A percentile compares a stretch with the other conserved stretches of the same genome.
Evolutionary conservation across 371 early-diverging fungal species (phyloP).

Genomic region (Actinomortierella wolfii): DNA sequence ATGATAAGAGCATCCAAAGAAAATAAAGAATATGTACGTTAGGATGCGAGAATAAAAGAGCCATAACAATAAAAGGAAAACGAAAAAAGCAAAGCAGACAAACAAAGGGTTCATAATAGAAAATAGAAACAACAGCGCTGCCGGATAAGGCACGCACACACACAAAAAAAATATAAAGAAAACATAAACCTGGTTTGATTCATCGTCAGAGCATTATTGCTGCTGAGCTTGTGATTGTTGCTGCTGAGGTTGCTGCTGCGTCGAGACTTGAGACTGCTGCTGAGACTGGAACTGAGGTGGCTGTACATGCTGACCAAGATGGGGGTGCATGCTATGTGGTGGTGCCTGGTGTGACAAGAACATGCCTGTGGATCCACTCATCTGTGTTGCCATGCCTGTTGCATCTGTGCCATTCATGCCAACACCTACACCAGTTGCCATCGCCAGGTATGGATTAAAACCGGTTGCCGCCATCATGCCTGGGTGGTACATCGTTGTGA

Average conservation of each 20-base stretch:
- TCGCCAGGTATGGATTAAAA: conserved; percentile 30
- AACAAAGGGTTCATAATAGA: background rate
- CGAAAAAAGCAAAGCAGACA: background rate
- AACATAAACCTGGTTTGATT: no score
- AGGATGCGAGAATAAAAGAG: background rate
- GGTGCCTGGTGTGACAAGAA: no score
- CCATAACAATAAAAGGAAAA: background rate
- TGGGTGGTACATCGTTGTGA: conserved; percentile 32
- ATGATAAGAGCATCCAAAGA: background rate
- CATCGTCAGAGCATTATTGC: conserved; percentile 13
- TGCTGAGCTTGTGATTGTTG: conserved; percentile 26
- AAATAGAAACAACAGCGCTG: no score
- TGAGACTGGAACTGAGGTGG: conserved; percentile 1
- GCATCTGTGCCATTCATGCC: conserved; percentile 16
- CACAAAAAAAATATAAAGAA: no score
- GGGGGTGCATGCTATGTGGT: no score
- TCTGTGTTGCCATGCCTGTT: background rate
- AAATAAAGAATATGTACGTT: background rate
- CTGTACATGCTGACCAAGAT: no score
- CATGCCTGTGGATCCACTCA: no score
- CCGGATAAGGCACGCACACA: no score
- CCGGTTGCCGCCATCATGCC: conserved; percentile 31
- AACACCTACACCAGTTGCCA: conserved; percentile 28
- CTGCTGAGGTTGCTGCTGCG: conserved; percentile 14
- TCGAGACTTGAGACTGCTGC: conserved; percentile 21